Evolutionary conservation across 805 yeast species (phyloP).

Genomic region (Hanseniaspora clermontiae): DNA sequence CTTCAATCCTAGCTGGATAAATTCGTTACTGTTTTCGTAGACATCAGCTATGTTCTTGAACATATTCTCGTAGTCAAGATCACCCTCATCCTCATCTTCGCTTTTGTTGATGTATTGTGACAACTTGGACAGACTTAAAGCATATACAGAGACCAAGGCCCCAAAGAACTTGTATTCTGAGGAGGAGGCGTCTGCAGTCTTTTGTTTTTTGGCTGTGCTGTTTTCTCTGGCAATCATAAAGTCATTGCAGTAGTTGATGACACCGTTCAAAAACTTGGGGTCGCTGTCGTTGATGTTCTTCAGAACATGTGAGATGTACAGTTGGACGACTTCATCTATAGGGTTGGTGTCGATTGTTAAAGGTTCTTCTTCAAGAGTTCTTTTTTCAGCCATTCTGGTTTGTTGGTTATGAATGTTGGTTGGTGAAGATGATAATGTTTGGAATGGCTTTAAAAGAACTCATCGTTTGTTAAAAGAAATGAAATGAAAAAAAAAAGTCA

Average conservation of each 20-base stretch:
- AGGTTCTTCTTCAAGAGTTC: neutral
- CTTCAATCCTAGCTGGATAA: constrained; percentile 47
- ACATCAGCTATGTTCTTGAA: constrained; percentile 38
- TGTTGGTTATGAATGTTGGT: too few species aligned
- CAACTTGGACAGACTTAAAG: constrained; percentile 53
- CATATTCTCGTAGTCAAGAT: constrained; percentile 17
- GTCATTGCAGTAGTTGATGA: constrained; percentile 12
- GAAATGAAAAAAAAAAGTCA: neutral
- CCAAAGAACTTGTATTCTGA: constrained; percentile 17
- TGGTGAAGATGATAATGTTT: too few species aligned
- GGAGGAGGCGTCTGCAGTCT: neutral
- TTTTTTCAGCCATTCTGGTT: neutral
- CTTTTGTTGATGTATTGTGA: constrained; percentile 38
- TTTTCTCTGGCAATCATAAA: constrained; percentile 10
- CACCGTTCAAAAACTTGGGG: constrained; percentile 11
- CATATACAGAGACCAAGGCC: constrained; percentile 61
- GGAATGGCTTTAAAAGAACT: too few species aligned
- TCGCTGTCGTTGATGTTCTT: constrained; percentile 4
- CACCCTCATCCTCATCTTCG: constrained; percentile 23
- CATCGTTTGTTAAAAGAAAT: too few species aligned
- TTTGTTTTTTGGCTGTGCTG: neutral
- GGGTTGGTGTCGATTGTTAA: neutral
- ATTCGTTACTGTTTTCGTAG: constrained; percentile 60
- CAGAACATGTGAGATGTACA: constrained; percentile 8
- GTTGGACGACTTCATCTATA: constrained; percentile 9